Conservation (phyloP, 139 green algal genomes). For the Marvania coccoides region DNA sequence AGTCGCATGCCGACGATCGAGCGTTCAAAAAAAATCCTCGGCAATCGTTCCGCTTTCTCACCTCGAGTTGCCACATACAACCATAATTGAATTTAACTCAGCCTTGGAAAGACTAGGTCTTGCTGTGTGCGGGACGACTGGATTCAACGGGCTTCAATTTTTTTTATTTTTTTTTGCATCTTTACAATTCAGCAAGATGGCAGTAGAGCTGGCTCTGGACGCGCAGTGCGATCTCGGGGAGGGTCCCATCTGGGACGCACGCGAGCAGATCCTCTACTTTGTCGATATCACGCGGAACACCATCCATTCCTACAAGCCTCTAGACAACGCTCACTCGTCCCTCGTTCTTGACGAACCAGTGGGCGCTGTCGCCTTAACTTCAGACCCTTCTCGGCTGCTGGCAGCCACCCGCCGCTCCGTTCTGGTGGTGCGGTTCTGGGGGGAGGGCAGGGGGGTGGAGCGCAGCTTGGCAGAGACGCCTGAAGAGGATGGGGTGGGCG, state of each 20-base stretch:
- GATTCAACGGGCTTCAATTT: too few relatives aligned
- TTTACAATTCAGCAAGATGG: too few relatives aligned
- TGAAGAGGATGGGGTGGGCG: constrained; percentile 15
- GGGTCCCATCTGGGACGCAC: constrained; percentile 31
- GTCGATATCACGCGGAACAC: constrained; percentile 42
- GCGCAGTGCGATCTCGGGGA: constrained; percentile 31
- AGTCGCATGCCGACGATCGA: too few relatives aligned
- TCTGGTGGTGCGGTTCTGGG: neutral
- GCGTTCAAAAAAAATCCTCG: too few relatives aligned
- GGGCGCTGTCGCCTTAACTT: constrained; percentile 21
- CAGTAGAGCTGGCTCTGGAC: constrained; percentile 30
- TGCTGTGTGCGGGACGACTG: too few relatives aligned
- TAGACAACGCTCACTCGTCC: neutral
- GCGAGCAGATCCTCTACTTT: constrained; percentile 34
- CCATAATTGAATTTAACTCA: too few relatives aligned
- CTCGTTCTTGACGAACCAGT: constrained; percentile 9
- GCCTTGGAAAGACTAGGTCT: too few relatives aligned
- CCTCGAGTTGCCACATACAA: too few relatives aligned
- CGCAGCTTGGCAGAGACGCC: constrained; percentile 1
- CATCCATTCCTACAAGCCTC: constrained; percentile 19
- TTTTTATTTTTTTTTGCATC: too few relatives aligned
- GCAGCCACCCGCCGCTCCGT: neutral
- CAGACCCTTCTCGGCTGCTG: constrained; percentile 16
- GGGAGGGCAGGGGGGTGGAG: neutral
- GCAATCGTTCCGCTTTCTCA: too few relatives aligned